Evolutionary conservation across 2,329 filamentous ascomycete genomes (phyloP).

Genomic region (Calonectria fujianensis): DNA sequence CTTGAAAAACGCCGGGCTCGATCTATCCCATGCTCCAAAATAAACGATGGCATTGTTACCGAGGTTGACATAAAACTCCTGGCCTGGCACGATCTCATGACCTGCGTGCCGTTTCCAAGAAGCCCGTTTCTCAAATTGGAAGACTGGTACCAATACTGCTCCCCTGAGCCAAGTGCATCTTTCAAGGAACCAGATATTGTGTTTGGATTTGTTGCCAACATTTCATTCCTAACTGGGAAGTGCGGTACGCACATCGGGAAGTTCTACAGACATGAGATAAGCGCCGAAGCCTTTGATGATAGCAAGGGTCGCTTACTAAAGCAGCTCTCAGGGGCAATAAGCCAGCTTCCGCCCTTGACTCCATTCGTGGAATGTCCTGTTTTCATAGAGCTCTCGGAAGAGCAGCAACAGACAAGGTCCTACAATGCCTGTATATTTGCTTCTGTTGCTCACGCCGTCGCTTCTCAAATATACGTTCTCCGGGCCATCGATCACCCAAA

Average conservation of each 20-base stretch:
- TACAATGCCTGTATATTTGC: conserved; percentile 26
- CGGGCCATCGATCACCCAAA: not conserved
- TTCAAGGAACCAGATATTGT: conserved; percentile 2
- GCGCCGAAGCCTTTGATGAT: not conserved
- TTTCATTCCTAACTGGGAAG: conserved; percentile 2
- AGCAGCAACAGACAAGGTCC: not conserved
- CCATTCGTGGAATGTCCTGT: not conserved
- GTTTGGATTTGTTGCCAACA: conserved; percentile 5
- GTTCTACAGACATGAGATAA: conserved; percentile 1
- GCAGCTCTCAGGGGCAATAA: not conserved
- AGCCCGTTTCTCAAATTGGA: not conserved
- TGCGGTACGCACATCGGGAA: not conserved
- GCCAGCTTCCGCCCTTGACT: not conserved
- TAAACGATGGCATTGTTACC: not conserved
- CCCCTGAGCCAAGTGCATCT: not conserved
- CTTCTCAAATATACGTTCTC: conserved; percentile 12
- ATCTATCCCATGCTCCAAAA: not conserved
- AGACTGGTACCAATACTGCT: not conserved
- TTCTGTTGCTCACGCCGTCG: not conserved
- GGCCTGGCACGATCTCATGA: conserved; percentile 23
- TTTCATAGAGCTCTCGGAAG: not conserved
- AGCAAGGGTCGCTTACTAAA: not conserved
- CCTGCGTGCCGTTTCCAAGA: conserved; percentile 18
- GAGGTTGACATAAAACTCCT: conserved; percentile 19
- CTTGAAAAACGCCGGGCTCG: not conserved